phyloP scores from a whole-genome alignment of 2,329 filamentous ascomycete genomes.

The Pestalotiopsis sp. region DNA sequence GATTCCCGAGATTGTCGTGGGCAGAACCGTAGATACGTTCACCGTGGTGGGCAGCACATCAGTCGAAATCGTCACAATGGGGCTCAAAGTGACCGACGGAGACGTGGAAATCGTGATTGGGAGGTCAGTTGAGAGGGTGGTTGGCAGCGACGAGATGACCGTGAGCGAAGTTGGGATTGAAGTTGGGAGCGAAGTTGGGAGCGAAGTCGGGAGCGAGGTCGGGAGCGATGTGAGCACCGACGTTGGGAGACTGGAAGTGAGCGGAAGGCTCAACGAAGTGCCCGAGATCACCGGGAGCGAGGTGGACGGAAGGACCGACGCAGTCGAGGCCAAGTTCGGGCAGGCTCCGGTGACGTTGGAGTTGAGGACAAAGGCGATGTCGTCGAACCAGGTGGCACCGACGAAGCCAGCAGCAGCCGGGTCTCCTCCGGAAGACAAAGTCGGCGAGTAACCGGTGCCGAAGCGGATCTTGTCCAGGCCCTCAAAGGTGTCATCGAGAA shows the following conservation, averaged over 20 bases:
- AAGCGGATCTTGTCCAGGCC: not conserved
- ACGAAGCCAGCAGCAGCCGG: not conserved
- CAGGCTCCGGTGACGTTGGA: not conserved
- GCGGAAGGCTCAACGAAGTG: not conserved
- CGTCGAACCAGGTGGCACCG: not conserved
- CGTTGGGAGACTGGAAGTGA: not conserved
- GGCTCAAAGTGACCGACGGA: not conserved
- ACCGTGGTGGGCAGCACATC: not conserved
- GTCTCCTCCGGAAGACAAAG: not conserved
- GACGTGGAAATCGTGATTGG: not conserved
- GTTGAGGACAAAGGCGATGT: not conserved
- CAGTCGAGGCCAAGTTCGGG: not conserved
- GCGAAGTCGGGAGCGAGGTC: not conserved
- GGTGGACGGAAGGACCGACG: not conserved
- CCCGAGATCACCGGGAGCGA: not conserved
- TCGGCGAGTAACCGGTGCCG: not conserved
- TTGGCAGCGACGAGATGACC: not conserved
- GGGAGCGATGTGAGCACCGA: not conserved
- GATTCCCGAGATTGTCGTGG: not conserved
- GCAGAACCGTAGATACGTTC: not conserved
- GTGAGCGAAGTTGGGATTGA: not conserved
- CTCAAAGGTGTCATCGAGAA: not conserved
- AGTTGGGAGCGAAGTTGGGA: not conserved
- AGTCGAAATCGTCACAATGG: not conserved
- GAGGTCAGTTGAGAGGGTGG: not conserved